Evolutionary conservation across 352 stramenopile species (phyloP).

Genomic region (Aphanomyces astaci): DNA sequence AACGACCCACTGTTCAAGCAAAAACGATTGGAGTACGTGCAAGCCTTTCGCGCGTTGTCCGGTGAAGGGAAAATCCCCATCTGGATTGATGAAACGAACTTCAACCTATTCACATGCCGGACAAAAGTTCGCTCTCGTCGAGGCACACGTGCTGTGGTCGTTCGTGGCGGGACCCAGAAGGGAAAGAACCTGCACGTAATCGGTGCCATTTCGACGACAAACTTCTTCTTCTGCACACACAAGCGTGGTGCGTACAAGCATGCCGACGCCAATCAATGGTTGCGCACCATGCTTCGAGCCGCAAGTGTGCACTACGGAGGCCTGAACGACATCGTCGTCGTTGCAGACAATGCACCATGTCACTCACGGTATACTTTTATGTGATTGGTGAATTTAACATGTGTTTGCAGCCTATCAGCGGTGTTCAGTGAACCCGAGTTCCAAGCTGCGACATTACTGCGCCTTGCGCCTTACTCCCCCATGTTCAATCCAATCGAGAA

Average conservation of each 20-base stretch:
- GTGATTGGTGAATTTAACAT: neutral
- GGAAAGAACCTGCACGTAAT: neutral
- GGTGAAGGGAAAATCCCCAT: too few species aligned
- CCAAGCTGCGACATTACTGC: neutral
- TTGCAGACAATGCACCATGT: too few species aligned
- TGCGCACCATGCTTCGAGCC: neutral
- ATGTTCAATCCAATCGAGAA: slow-evolving; percentile 1
- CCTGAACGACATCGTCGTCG: neutral
- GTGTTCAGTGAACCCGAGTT: neutral
- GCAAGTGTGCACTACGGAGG: neutral
- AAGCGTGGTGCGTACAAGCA: neutral
- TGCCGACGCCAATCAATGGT: neutral
- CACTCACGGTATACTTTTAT: neutral
- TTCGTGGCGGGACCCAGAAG: too few species aligned
- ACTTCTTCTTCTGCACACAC: neutral
- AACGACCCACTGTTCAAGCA: neutral
- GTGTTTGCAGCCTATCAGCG: too few species aligned
- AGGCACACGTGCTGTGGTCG: neutral
- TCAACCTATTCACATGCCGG: neutral
- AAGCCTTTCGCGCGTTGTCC: neutral
- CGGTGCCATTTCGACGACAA: neutral
- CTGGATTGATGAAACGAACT: too few species aligned
- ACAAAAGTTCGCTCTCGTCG: neutral
- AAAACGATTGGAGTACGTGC: neutral
- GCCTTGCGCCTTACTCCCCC: neutral